Base-by-base conservation (phyloP, 208 protist species). In the Wallacemonas rigidus region DNA sequence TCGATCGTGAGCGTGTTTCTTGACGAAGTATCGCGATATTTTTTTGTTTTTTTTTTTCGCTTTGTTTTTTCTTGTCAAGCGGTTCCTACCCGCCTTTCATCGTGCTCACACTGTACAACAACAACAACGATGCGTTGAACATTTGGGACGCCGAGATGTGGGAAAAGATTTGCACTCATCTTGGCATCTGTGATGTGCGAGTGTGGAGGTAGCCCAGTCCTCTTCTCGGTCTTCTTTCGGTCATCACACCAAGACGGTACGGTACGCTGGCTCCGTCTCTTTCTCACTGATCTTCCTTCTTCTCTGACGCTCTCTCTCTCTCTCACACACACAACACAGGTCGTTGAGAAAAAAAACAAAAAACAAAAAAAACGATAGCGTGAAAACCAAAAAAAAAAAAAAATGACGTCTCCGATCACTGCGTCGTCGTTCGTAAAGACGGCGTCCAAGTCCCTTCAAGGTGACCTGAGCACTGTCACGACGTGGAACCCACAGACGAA, bases 401-500 rank as follows among this genome's bases (percentile, higher is more conserved):
- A 6, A 7, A 58, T 69, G 64, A 2, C 26, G 1, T n/a, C 64
- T 17, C 48, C 64, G 12, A 9, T 58, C 7, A 38, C 47, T 35
- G 62, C 75, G 7, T 57, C 55, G 9, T 72, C 74, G 44, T 83
- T 89, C 68, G 51, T 87, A 40, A 77, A 74, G 17, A 44, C 71
- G 14, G 79, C 69, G 17, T 60, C 63, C n/a, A 67, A 76, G 44
- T 80, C 85, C 3, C 58, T 90, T 4, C 57, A 72, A 63, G 74
- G 87, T 61, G 86, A 94, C 54, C 12, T 94, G 8, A 60, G 68
- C 43, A 88, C 57, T 41, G 48, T 90, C 44, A 55, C 76, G 35
- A 48, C 69, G 39, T 94, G 89, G 87, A 73, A 90, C 65, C 89
- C 89, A 0, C 69, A 79, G 26, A 62, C 67, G 7, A 92, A 92